Percentiles rank a stretch among this genome's conserved stretches.
Conservation (phyloP, 2,329 filamentous ascomycete genomes). For the Thielaviopsis musarum region DNA sequence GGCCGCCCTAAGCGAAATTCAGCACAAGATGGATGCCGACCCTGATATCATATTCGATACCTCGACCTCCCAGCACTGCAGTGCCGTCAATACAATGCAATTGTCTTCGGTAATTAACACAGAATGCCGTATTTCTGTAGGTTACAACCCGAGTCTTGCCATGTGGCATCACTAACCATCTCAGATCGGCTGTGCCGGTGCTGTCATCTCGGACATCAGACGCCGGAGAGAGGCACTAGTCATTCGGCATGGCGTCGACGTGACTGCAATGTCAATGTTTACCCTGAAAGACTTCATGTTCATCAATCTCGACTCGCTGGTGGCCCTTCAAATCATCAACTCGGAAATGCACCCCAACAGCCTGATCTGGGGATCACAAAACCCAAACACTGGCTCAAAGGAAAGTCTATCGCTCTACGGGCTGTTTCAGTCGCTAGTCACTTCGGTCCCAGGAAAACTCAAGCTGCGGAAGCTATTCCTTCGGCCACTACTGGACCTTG, state of each 20-base stretch:
- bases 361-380: slow-evolving; percentile 29
- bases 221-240: slow-evolving; percentile 30
- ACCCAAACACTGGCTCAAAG: slow-evolving; percentile 41
- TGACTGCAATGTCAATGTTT: slow-evolving; percentile 58
- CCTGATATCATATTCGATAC: slow-evolving; percentile 25
- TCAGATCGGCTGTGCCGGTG: slow-evolving; percentile 69
- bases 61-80: slow-evolving; percentile 22
- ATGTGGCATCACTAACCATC: neutral
- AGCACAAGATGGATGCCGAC: slow-evolving; percentile 44
- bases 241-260: slow-evolving; percentile 26
- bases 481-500: slow-evolving; percentile 53
- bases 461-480: slow-evolving; percentile 67
- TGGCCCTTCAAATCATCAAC: slow-evolving; percentile 70
- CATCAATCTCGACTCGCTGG: slow-evolving; percentile 62
- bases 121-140: slow-evolving; percentile 53
- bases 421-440: slow-evolving; percentile 57
- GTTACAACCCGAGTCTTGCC: slow-evolving; percentile 12
- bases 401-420: slow-evolving; percentile 75
- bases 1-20: slow-evolving; percentile 14
- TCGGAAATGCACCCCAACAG: slow-evolving; percentile 70
- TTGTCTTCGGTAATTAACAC: slow-evolving; percentile 57
- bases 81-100: slow-evolving; percentile 45
- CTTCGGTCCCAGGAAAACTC: slow-evolving; percentile 61
- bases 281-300: slow-evolving; percentile 52
- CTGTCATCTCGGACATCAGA: slow-evolving; percentile 63